A percentile compares a stretch with the other conserved stretches of the same genome.
These are phyloP conservation scores for Rhypophila decipiens DNA, from an alignment of 495 filamentous ascomycete species.

Conservation along the genomic window DNA sequence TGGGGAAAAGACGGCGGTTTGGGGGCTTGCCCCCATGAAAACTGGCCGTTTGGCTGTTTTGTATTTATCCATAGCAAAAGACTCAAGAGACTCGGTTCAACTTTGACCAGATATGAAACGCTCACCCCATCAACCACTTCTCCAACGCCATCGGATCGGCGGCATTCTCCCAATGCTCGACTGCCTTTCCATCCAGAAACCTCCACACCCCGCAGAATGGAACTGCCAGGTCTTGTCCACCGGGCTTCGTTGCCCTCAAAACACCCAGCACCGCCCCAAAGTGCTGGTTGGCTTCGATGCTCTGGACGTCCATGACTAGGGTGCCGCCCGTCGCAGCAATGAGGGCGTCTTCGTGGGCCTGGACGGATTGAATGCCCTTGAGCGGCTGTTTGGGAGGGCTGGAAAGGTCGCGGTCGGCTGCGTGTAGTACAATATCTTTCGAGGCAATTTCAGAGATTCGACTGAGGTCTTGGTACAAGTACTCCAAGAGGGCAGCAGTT, in stretches of 20 bases:
- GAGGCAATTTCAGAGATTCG: constrained; percentile 15
- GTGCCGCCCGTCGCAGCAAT: constrained; percentile 13
- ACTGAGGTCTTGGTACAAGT: constrained; percentile 18
- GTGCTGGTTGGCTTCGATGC: constrained; percentile 6
- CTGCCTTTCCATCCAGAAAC: constrained; percentile 12
- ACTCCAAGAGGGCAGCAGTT: constrained; percentile 8
- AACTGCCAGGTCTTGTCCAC: constrained; percentile 5
- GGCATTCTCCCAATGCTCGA: constrained; percentile 24
- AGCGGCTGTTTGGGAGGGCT: constrained; percentile 9
- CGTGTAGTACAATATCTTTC: constrained; percentile 15
- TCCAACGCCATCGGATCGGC: constrained; percentile 4
- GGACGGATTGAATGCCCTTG: constrained; percentile 13
- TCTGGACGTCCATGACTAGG: constrained; percentile 21
- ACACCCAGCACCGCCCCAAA: constrained; percentile 21
- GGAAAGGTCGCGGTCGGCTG: constrained; percentile 9
- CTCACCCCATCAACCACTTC: constrained; percentile 15
- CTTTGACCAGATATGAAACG: too few relatives aligned
- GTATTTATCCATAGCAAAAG: too few relatives aligned
- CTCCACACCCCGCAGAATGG: constrained; percentile 24
- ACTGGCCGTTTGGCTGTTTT: too few relatives aligned
- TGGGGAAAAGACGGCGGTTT: too few relatives aligned
- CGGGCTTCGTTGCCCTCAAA: constrained; percentile 4
- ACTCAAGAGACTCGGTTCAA: too few relatives aligned
- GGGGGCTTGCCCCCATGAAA: too few relatives aligned
- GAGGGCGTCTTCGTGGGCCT: constrained; percentile 19